Evolutionary conservation across 2,329 filamentous ascomycete genomes (phyloP).

Genomic region (Phialemonium atrogriseum): DNA sequence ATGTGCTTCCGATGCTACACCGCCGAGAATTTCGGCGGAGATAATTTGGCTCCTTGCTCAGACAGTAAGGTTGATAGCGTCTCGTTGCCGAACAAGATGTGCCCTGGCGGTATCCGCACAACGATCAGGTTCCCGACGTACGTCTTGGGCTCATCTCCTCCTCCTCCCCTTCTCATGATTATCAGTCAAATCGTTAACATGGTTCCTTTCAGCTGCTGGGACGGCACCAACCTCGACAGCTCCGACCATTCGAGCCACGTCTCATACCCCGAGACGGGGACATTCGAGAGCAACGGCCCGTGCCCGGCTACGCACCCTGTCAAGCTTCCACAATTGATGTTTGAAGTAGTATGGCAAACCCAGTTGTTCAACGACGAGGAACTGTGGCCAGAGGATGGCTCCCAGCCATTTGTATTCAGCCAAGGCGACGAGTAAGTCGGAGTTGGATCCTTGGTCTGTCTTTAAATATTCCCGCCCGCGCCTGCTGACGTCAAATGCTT

Average conservation of each 20-base stretch:
- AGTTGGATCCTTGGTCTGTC: neutral
- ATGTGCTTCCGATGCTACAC: slow-evolving; percentile 19
- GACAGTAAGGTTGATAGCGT: slow-evolving; percentile 25
- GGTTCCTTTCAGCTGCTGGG: slow-evolving; percentile 35
- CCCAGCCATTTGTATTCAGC: slow-evolving; percentile 18
- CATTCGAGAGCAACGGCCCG: slow-evolving; percentile 19
- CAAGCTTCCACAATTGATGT: slow-evolving; percentile 33
- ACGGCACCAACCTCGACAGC: slow-evolving; percentile 41
- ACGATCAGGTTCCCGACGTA: slow-evolving; percentile 33
- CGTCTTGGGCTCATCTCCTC: slow-evolving; percentile 7
- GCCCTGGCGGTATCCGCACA: slow-evolving; percentile 31
- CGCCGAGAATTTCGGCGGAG: slow-evolving; percentile 14
- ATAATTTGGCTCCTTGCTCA: slow-evolving; percentile 15
- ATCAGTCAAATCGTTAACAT: slow-evolving; percentile 12
- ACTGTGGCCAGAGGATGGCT: slow-evolving; percentile 13
- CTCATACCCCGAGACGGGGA: slow-evolving; percentile 32
- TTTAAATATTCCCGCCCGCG: neutral
- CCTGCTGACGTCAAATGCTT: neutral
- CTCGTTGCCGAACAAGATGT: slow-evolving; percentile 27
- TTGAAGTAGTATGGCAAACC: slow-evolving; percentile 36
- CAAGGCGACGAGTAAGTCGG: slow-evolving; percentile 15
- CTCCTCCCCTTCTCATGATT: slow-evolving; percentile 6
- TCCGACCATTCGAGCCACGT: slow-evolving; percentile 33
- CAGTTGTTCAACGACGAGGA: slow-evolving; percentile 24
- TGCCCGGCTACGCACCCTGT: slow-evolving; percentile 34